Conservation (phyloP, 768 basidiomycete species). For the Mycena rosella region DNA sequence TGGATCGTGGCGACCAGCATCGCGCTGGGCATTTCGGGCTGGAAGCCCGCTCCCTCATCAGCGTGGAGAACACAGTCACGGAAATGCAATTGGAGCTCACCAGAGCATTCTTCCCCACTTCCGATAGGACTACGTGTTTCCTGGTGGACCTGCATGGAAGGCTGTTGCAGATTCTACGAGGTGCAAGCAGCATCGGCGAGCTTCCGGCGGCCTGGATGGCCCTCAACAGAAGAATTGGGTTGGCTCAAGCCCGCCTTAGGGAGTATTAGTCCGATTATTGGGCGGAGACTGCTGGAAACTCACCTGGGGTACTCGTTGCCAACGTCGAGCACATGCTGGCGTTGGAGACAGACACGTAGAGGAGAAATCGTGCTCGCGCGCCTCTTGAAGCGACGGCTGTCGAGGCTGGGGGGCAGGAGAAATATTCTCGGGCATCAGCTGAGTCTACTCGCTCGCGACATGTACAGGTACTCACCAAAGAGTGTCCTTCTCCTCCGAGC, state of each 20-base stretch:
- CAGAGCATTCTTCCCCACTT: not conserved
- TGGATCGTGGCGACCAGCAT: not conserved
- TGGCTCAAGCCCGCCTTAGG: not conserved
- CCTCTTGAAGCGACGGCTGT: too few species aligned
- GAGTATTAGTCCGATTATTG: not conserved
- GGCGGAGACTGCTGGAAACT: not conserved
- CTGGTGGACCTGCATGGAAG: not conserved
- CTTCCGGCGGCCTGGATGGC: not conserved
- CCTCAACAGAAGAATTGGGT: not conserved
- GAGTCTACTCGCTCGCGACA: too few species aligned
- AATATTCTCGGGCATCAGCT: not conserved
- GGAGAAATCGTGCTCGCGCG: too few species aligned
- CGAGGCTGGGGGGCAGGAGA: not conserved
- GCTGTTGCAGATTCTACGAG: not conserved
- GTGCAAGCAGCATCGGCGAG: not conserved
- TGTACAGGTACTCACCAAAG: too few species aligned
- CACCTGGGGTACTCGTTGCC: too few species aligned
- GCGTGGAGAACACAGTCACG: not conserved
- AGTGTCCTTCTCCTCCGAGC: too few species aligned
- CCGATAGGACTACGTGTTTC: not conserved
- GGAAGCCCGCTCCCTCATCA: not conserved
- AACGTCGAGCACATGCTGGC: too few species aligned
- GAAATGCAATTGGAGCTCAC: not conserved
- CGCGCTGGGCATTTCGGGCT: not conserved
- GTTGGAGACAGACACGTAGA: too few species aligned